Conservation (phyloP, 306 rosid genomes). For the Bauhinia variegata region DNA sequence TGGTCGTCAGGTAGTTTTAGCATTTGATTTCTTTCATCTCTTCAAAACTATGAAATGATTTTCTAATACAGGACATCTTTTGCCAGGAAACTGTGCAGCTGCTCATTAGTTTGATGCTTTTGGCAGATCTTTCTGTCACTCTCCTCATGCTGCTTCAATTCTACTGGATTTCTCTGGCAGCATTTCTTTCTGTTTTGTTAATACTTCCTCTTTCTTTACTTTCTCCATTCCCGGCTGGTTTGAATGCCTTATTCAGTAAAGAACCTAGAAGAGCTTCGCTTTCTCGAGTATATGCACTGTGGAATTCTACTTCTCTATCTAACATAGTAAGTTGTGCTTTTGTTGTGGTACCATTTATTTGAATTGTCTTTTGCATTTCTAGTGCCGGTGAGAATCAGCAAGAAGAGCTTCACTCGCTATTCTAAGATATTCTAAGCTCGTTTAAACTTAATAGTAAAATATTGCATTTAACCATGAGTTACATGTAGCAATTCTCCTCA, state of each 20-base stretch:
- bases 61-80: conserved; percentile 43
- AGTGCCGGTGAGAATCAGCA: conserved; percentile 28
- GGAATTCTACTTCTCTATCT: conserved; percentile 90
- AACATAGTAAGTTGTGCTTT: conserved; percentile 76
- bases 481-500: too few species aligned
- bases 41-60: conserved; percentile 16
- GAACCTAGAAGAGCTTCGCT: conserved; percentile 92
- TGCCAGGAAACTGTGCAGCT: conserved; percentile 91
- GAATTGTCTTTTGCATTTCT: conserved; percentile 21
- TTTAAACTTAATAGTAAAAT: too few species aligned
- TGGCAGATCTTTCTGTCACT: conserved; percentile 86
- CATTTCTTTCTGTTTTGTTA: conserved; percentile 84
- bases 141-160: conserved; percentile 92
- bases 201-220: conserved; percentile 90
- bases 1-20: conserved; percentile 80
- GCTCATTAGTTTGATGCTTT: conserved; percentile 75
- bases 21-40: conserved; percentile 23
- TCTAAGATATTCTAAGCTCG: too few species aligned
- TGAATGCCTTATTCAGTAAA: conserved; percentile 93
- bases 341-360: conserved; percentile 13
- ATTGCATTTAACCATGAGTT: too few species aligned
- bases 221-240: conserved; percentile 96
- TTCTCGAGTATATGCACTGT: conserved; percentile 88
- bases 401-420: conserved; percentile 20
- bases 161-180: conserved; percentile 95